Base-by-base conservation (phyloP, 257 asterid genomes). In the Sherardia arvensis region DNA sequence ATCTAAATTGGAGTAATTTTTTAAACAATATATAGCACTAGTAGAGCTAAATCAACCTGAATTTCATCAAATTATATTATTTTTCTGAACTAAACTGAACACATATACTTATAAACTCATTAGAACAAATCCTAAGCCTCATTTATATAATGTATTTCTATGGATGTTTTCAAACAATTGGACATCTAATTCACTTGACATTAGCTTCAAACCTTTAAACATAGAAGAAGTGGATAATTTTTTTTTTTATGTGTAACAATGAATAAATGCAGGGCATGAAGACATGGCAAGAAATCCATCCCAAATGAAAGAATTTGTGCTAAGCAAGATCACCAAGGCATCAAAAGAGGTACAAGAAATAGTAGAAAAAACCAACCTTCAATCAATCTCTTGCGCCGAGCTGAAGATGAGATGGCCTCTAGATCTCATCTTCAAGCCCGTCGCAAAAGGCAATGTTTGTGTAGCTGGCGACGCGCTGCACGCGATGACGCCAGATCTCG, bases 231-330 rank as follows among this genome's bases (percentile, higher is more conserved):
- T n/a, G n/a, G 22, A 47, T n/a, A 2, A 1, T 9, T 11, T 3
- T 47, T 18, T 47, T 10, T 21, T 53, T 20, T 22, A 22, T 53
- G 59, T 47, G 53, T 28, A 17, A 5, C 5, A 30, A 59, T 59
- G 12, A n/a, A 59, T 59, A 7, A n/a, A 7, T 59, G 63, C 47
- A 59, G 63, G 63, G 63, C 63, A 59, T 20, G 47, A 32, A 32
- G 63, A 32, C 7, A 8, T 59, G 34, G 45, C 27, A 5, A 32
- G 27, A 17, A 59, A 32, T 59, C 47, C 63, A n/a, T 22, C 47
- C 3, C 4, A 59, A 32, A 18, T 59, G 63, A 59, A 59, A 32
- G 47, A 59, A 59, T 59, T 59, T n/a, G 63, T 59, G 45, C 23
- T 59, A 59, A 32, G 27, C 63, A 59, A 59, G 63, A 59, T 30